Percentiles rank a stretch among this genome's conserved stretches.
phyloP scores from a whole-genome alignment of 306 rosid species.

The Ceratonia siliqua region DNA sequence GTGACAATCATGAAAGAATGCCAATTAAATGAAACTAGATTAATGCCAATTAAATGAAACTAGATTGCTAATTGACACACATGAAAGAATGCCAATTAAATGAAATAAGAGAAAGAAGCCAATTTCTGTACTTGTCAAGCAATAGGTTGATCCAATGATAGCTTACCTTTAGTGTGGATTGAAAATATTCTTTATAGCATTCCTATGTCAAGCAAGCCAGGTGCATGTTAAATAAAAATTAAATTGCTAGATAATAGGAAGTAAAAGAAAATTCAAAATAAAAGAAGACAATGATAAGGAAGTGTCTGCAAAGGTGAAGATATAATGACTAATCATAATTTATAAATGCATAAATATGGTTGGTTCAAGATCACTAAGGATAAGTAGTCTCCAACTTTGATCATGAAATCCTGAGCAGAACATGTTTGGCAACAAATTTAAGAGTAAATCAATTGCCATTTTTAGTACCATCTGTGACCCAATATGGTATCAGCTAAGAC shows the following conservation, averaged over 20 bases:
- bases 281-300: conserved; percentile 18
- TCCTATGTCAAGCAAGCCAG: conserved; percentile 54
- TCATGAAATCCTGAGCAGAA: no score
- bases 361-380: no score
- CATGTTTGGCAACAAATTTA: no score
- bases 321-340: not conserved
- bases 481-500: no score
- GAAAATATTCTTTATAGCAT: conserved; percentile 60
- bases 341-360: no score
- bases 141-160: conserved; percentile 23
- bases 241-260: not conserved
- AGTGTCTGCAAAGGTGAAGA: conserved; percentile 1
- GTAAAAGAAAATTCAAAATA: not conserved
- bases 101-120: not conserved
- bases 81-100: conserved; percentile 43
- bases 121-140: not conserved
- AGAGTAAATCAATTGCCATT: no score
- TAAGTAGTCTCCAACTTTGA: no score
- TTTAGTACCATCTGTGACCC: no score
- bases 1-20: no score
- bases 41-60: no score
- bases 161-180: conserved; percentile 80
- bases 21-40: no score
- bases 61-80: conserved; percentile 51
- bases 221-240: conserved; percentile 10